Conservation (phyloP, 805 yeast species). For the Vanderwaltozyma verrucispora region DNA sequence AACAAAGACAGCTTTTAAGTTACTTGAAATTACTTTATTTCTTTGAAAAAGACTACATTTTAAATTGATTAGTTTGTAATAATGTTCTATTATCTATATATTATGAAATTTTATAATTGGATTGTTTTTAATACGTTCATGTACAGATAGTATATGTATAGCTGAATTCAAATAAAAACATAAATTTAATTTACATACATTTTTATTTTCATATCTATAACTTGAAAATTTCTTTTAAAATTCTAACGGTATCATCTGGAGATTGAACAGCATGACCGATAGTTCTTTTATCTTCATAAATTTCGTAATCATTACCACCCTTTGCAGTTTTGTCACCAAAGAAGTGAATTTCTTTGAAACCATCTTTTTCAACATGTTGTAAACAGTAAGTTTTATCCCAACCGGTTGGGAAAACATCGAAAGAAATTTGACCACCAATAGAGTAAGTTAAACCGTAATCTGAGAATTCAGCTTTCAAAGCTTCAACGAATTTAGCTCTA, state of each 20-base stretch:
- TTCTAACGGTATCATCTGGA: slow-evolving; percentile 82
- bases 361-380: slow-evolving; percentile 80
- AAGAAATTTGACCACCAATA: slow-evolving; percentile 98
- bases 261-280: slow-evolving; percentile 87
- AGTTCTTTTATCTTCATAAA: slow-evolving; percentile 84
- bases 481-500: slow-evolving; percentile 77
- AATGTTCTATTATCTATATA: no score
- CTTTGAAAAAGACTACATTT: no score
- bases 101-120: no score
- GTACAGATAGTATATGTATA: no score
- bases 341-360: slow-evolving; percentile 85
- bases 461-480: slow-evolving; percentile 72
- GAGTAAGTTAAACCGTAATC: slow-evolving; percentile 87
- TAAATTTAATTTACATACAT: no score
- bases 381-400: slow-evolving; percentile 99
- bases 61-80: no score
- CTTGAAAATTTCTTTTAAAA: slow-evolving; percentile 71
- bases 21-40: no score
- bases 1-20: no score
- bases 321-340: slow-evolving; percentile 95
- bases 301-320: slow-evolving; percentile 99
- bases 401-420: slow-evolving; percentile 99
- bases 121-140: no score
- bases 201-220: slow-evolving; percentile 12
- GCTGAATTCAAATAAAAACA: no score